Evolutionary conservation across 192 early-diverging fungal species (phyloP), one percentile per base, ranked within the genome.

Genomic region (Podila epigama): DNA sequence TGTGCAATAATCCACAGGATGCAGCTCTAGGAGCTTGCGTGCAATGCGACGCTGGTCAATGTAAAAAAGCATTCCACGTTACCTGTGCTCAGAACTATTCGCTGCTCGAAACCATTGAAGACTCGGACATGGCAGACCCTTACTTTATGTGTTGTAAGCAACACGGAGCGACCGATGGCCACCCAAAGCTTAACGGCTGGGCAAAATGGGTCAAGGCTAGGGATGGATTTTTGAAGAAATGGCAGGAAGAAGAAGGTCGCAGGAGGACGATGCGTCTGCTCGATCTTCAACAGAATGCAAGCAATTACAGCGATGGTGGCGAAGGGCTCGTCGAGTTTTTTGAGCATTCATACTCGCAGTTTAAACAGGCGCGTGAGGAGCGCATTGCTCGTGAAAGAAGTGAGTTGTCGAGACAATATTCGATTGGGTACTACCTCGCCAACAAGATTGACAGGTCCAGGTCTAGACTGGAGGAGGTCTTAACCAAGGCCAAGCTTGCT

Each of bases 71-170:
- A 40, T 69, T 85, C 28, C 84, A 85, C 53, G 75, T 83, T 28
- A 82, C 84, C 3, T 85, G 84, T 22, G 84, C 84, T 1, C 82
- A 83, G 39, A 60, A 75, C 13, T 80, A 69, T 18, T 81, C 70
- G 27, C 75, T 83, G 10, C 42, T 83, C 25, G 84, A 85, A 56
- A 78, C 64, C 15, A 60, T 81, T 6, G 84, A 85, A 31, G 82
- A 85, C 25, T 66, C 73, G 18, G 70, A 83, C 4, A 82, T 85
- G 65, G 79, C 84, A 2, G 79, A 85, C 39, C 84, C 84, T 9
- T 85, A 85, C 64, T 85, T 85, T 61, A 72, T 75, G 63, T 82
- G 82, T 58, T 85, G 84, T 61, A 70, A 70, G 40, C 63, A 79
- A 20, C 84, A 85, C 55, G 66, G 84, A 20, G 65, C 81, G 5